Percentiles rank a stretch among this genome's conserved stretches.
Evolutionary conservation across 75 land plant genomes (phyloP).

Genomic region (Selaginella moellendorffii): DNA sequence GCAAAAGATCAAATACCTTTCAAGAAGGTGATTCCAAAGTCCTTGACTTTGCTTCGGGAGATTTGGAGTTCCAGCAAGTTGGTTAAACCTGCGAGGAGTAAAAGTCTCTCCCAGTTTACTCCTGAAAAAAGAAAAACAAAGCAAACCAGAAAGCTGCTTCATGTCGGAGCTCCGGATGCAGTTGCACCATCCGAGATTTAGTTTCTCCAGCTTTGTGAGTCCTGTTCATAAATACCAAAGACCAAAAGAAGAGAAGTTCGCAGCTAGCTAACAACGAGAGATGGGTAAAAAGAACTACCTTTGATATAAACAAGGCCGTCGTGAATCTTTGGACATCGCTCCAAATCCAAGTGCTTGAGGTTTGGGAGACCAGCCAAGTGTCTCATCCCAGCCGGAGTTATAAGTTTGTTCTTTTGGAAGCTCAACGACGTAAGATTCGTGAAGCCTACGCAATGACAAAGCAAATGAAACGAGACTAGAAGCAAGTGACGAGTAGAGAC

Average conservation of each 20-base stretch:
- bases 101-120: background rate
- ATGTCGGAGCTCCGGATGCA: conserved; percentile 64
- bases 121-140: background rate
- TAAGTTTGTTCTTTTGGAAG: conserved; percentile 48
- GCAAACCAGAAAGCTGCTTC: conserved; percentile 57
- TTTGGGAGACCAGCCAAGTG: conserved; percentile 44
- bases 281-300: conserved; percentile 26
- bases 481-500: conserved; percentile 1
- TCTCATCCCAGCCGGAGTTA: conserved; percentile 64
- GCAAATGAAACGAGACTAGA: background rate
- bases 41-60: conserved; percentile 64
- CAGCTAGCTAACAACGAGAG: too few species aligned
- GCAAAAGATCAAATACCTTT: conserved; percentile 37
- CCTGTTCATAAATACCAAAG: conserved; percentile 24
- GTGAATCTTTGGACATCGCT: conserved; percentile 68
- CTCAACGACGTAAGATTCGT: conserved; percentile 65
- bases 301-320: conserved; percentile 68
- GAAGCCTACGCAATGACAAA: conserved; percentile 49
- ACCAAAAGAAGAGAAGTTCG: too few species aligned
- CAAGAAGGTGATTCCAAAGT: conserved; percentile 52
- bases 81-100: conserved; percentile 40
- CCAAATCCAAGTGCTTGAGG: conserved; percentile 61
- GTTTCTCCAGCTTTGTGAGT: conserved; percentile 50
- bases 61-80: conserved; percentile 60
- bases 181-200: conserved; percentile 79